A percentile compares a stretch with the other conserved stretches of the same genome.
These are phyloP conservation scores for Psidium guajava DNA, from an alignment of 345 rosid genomes.

Conservation along the genomic window DNA sequence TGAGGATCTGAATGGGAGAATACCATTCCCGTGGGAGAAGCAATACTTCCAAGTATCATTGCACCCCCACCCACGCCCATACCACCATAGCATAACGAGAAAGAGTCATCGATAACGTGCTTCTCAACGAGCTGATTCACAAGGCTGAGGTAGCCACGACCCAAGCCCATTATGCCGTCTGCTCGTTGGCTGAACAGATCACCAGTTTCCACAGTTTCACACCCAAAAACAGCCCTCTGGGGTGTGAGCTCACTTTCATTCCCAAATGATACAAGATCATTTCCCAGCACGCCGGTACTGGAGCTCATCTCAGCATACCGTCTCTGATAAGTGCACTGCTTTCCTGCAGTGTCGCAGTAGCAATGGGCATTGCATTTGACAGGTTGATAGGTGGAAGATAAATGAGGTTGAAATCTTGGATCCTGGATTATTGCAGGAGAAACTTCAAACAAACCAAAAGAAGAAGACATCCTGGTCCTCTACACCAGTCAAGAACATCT, in stretches of 20 bases:
- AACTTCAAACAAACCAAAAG: background rate
- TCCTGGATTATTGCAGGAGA: conserved; percentile 29
- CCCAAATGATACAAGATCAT: conserved; percentile 76
- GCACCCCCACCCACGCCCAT: conserved; percentile 93
- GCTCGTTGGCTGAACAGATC: conserved; percentile 84
- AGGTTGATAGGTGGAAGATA: conserved; percentile 62
- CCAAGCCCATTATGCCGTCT: conserved; percentile 95
- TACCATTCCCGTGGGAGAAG: conserved; percentile 57
- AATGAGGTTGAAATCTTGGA: conserved; percentile 71
- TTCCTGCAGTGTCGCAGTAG: conserved; percentile 43
- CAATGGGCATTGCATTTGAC: conserved; percentile 73
- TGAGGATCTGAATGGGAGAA: conserved; percentile 56
- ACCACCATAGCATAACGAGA: conserved; percentile 90
- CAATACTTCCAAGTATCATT: conserved; percentile 76
- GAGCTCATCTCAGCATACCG: conserved; percentile 85
- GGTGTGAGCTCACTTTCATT: conserved; percentile 64
- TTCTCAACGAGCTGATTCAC: conserved; percentile 84
- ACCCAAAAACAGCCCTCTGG: conserved; percentile 81
- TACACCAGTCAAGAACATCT: background rate
- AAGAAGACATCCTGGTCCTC: background rate
- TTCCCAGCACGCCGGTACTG: conserved; percentile 78
- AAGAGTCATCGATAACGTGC: conserved; percentile 66
- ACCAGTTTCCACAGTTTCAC: conserved; percentile 79
- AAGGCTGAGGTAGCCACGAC: conserved; percentile 75
- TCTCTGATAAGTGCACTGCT: conserved; percentile 67